Evolutionary conservation across 1,139 yeast genomes (phyloP).

Genomic region (Nakaseomyces bracarensis): DNA sequence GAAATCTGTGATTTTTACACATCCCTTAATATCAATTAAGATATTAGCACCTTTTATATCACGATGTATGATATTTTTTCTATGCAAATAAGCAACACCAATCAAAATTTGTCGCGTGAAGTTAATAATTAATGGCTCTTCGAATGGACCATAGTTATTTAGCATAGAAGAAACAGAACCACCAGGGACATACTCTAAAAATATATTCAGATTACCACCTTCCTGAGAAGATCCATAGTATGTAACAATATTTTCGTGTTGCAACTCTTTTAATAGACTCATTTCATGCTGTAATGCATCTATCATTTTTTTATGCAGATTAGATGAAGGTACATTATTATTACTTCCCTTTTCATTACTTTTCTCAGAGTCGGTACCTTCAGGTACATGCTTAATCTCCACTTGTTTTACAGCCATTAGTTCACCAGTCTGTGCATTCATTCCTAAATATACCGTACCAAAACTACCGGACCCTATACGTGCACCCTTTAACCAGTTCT

Average conservation of each 20-base stretch:
- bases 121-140: slow-evolving; percentile 77
- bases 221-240: slow-evolving; percentile 81
- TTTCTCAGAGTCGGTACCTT: slow-evolving; percentile 11
- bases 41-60: slow-evolving; percentile 93
- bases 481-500: slow-evolving; percentile 89
- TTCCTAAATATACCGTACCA: slow-evolving; percentile 87
- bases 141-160: slow-evolving; percentile 81
- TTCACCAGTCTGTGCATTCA: slow-evolving; percentile 89
- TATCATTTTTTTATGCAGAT: slow-evolving; percentile 51
- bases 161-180: slow-evolving; percentile 89
- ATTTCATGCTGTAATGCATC: slow-evolving; percentile 85
- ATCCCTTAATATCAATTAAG: slow-evolving; percentile 80
- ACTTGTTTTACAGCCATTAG: slow-evolving; percentile 97
- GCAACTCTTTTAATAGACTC: slow-evolving; percentile 63
- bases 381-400: slow-evolving; percentile 42
- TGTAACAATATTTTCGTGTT: slow-evolving; percentile 88
- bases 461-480: slow-evolving; percentile 91
- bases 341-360: slow-evolving; percentile 10
- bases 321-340: slow-evolving; percentile 33
- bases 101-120: slow-evolving; percentile 77
- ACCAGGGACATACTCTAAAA: slow-evolving; percentile 92
- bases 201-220: slow-evolving; percentile 64
- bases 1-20: slow-evolving; percentile 87
- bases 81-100: slow-evolving; percentile 75
- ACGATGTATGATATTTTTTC: slow-evolving; percentile 76